phyloP scores from a whole-genome alignment of 169 alveolate species.

The Cardiosporidium cionae region DNA sequence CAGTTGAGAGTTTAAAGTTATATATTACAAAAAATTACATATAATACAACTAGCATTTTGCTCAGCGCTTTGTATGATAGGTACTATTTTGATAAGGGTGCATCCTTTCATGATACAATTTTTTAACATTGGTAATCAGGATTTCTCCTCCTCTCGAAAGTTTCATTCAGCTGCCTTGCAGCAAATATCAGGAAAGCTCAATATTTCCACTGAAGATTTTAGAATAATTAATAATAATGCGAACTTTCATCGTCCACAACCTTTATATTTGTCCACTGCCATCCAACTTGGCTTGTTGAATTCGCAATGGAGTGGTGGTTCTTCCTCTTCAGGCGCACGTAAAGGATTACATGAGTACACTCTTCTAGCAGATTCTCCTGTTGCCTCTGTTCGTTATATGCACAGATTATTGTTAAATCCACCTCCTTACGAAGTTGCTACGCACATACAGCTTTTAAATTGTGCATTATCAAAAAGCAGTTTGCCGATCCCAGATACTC shows the following conservation, averaged over 20 bases:
- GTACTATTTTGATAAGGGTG: too few species aligned
- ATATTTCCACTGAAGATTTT: not conserved
- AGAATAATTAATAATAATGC: too few species aligned
- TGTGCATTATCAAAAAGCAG: not conserved
- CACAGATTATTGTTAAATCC: not conserved
- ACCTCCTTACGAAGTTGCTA: not conserved
- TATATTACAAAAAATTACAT: too few species aligned
- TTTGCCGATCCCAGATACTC: not conserved
- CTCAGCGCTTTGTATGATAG: too few species aligned
- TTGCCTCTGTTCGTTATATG: not conserved
- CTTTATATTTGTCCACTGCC: not conserved
- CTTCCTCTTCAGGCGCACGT: not conserved
- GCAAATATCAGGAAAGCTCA: not conserved
- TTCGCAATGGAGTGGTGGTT: too few species aligned
- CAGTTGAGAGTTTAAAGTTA: too few species aligned
- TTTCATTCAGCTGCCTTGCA: not conserved
- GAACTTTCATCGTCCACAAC: not conserved
- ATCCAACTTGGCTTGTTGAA: not conserved
- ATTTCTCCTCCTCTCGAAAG: not conserved
- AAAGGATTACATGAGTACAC: not conserved
- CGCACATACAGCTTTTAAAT: not conserved
- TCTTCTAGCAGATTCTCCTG: not conserved
- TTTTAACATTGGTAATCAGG: too few species aligned
- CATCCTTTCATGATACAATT: too few species aligned
- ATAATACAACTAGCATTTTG: too few species aligned